Evolutionary conservation across 73 alveolate genomes (phyloP).

Genomic region (Tetrahymena malaccensis): DNA sequence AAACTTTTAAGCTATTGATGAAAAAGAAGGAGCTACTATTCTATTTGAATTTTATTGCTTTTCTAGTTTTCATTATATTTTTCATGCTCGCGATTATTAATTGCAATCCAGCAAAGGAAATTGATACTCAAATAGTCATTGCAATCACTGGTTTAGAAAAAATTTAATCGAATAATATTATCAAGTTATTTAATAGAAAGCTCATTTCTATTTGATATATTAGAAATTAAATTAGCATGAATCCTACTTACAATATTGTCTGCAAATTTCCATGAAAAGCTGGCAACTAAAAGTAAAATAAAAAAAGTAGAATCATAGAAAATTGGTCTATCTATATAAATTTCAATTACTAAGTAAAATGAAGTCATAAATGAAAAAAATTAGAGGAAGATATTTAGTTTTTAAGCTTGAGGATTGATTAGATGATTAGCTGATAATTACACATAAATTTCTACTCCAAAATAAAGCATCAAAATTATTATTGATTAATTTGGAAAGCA

Average conservation of each 20-base stretch:
- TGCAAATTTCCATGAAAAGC: neutral
- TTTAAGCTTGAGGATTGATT: neutral
- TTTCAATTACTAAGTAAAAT: neutral
- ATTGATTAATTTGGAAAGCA: neutral
- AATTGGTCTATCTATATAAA: neutral
- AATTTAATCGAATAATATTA: neutral
- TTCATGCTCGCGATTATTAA: neutral
- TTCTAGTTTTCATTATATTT: neutral
- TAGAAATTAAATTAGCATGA: neutral
- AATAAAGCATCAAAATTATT: neutral
- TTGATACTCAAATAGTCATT: neutral
- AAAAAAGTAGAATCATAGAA: neutral
- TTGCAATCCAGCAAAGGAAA: neutral
- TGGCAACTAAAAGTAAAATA: neutral
- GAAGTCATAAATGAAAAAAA: neutral
- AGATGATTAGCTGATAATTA: neutral
- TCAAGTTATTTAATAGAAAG: neutral
- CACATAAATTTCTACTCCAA: neutral
- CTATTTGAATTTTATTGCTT: neutral
- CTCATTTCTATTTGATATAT: neutral
- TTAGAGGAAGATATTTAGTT: neutral
- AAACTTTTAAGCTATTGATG: neutral
- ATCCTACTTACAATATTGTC: neutral
- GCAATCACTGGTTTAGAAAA: neutral
- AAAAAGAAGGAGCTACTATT: neutral